Evolutionary conservation across 108 stramenopile genomes (phyloP), one percentile per base, ranked within the genome.

Genomic region (Mayamaea pseudoterrestris): DNA sequence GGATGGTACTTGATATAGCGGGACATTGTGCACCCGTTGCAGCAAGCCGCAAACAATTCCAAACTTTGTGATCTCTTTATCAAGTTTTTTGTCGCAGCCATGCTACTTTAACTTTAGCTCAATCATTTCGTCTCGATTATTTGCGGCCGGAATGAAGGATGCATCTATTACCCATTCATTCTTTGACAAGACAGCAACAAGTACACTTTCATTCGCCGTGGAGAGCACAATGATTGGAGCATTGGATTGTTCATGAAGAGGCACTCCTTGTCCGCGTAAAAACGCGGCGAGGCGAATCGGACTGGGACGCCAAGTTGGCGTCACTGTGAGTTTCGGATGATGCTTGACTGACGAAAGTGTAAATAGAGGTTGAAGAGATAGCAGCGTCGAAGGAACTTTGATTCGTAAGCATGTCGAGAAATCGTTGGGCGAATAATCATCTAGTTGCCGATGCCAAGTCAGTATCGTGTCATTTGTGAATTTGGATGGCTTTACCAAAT

Each of bases 211-310:
- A 3, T 14, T 18, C 3, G 5, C 37, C 16, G 16, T 39, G 4
- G 4, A 14, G 5, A 39, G 16, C 37, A 39, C 5, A 0, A 87
- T 35, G 11, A 87, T 55, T 2, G 57, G 21, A 6, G 75, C 54
- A 24, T 70, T 58, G 36, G 68, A 74, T 44, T 90, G 66, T 2
- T 58, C 53, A 56, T 92, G 90, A 16, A 88, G 37, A 8, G 87
- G 80, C 14, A 95, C 69, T 39, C 77, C 74, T 69, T 93, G 94
- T 28, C 92, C 92, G 1, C 94, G 76, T 17, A 95, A 78, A 51
- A 93, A 93, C 37, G 87, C 81, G 44, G 74, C 69, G 6, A 95
- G 43, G 58, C 84, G 79, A 2, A 83, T 23, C 16, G 83, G 74
- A 39, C 66, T 64, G 35, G 16, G 37, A 37, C 81, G 77, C 93